phyloP scores from a whole-genome alignment of 805 yeast genomes.

The Brettanomyces custersianus region DNA sequence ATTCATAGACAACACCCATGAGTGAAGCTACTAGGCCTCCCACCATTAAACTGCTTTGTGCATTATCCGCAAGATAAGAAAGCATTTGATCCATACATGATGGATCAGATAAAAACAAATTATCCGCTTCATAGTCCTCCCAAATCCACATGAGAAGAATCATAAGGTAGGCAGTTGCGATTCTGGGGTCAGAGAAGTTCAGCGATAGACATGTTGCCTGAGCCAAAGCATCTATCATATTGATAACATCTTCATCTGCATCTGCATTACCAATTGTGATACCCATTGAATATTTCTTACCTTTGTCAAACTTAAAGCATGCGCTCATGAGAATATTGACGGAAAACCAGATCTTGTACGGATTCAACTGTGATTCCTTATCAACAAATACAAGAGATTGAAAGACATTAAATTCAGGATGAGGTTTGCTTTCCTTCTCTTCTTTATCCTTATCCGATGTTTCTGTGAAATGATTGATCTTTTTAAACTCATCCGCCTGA shows the following conservation, averaged over 20 bases:
- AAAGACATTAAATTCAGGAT: conserved; percentile 53
- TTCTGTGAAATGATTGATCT: conserved; percentile 5
- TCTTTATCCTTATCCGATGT: neutral
- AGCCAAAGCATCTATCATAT: conserved; percentile 66
- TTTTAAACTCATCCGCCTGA: conserved; percentile 44
- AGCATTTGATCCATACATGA: conserved; percentile 61
- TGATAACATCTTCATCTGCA: conserved; percentile 60
- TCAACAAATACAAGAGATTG: conserved; percentile 69
- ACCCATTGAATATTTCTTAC: conserved; percentile 37
- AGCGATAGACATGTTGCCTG: conserved; percentile 64
- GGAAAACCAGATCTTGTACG: conserved; percentile 84
- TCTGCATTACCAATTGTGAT: conserved; percentile 52
- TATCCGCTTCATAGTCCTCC: conserved; percentile 67
- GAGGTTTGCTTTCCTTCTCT: conserved; percentile 12
- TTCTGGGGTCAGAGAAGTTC: conserved; percentile 57
- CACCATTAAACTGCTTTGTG: conserved; percentile 28
- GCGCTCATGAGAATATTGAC: conserved; percentile 54
- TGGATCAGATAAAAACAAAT: conserved; percentile 63
- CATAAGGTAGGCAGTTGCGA: conserved; percentile 70
- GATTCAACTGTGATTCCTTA: conserved; percentile 62
- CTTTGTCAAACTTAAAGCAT: conserved; percentile 44
- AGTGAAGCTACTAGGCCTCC: conserved; percentile 68
- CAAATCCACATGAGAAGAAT: conserved; percentile 67
- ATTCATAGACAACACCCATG: conserved; percentile 75
- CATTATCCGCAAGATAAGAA: conserved; percentile 47